These are phyloP conservation scores for Pseudevernia furfuracea DNA, from an alignment of 495 filamentous ascomycete genomes.

Conservation along the genomic window DNA sequence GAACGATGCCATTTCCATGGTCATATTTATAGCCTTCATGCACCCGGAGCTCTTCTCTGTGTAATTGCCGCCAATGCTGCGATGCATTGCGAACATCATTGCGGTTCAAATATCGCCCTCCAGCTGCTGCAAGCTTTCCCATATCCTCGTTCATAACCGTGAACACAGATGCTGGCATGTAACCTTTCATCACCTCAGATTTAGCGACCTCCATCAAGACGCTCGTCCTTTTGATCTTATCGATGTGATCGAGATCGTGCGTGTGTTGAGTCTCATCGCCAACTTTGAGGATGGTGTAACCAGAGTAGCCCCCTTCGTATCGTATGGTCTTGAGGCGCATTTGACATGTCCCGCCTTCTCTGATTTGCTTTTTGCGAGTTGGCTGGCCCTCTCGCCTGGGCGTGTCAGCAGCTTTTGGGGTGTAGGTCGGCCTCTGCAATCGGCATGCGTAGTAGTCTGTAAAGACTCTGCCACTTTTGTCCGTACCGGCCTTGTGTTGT, in stretches of 20 bases:
- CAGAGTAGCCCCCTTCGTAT: constrained; percentile 36
- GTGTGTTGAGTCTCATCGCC: constrained; percentile 39
- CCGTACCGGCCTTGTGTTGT: constrained; percentile 41
- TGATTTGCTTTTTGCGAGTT: constrained; percentile 42
- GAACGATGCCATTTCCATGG: constrained; percentile 45
- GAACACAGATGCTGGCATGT: constrained; percentile 46
- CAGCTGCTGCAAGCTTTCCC: constrained; percentile 41
- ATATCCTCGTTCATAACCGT: constrained; percentile 44
- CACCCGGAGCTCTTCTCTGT: constrained; percentile 40
- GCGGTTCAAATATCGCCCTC: constrained; percentile 43
- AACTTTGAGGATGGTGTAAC: constrained; percentile 24
- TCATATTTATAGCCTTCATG: constrained; percentile 48
- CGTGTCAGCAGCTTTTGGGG: constrained; percentile 23
- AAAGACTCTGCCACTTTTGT: constrained; percentile 42
- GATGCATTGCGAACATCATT: constrained; percentile 48
- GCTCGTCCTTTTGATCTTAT: constrained; percentile 46
- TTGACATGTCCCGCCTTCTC: constrained; percentile 46
- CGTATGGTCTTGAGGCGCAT: constrained; percentile 45
- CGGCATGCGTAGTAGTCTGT: constrained; percentile 50
- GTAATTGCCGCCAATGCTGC: constrained; percentile 45
- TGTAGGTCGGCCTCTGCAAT: constrained; percentile 39
- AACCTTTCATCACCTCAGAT: constrained; percentile 45
- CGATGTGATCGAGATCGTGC: constrained; percentile 46
- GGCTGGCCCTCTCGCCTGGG: constrained; percentile 41
- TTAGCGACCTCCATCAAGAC: constrained; percentile 46